These are phyloP conservation scores for Penicillium cinerascens DNA, from an alignment of 495 filamentous ascomycete species.

Conservation along the genomic window DNA sequence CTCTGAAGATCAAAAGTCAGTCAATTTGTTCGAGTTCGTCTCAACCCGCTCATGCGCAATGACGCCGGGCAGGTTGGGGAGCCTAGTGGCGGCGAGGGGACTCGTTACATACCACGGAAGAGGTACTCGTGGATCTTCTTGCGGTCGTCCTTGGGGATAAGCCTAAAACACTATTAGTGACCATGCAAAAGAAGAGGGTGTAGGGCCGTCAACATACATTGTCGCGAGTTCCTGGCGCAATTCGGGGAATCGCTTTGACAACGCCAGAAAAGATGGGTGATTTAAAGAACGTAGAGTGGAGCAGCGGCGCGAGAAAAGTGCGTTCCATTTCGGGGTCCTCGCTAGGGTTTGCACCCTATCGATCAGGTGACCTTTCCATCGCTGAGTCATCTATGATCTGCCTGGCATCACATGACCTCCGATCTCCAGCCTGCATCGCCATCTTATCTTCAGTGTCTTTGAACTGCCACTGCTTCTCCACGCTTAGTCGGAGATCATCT, in stretches of 20 bases:
- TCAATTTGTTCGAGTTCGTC: constrained; percentile 7
- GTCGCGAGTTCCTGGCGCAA: constrained; percentile 57
- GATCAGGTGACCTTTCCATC: constrained; percentile 15
- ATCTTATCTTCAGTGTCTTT: constrained; percentile 3
- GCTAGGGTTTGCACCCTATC: constrained; percentile 41
- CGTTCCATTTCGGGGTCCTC: constrained; percentile 30
- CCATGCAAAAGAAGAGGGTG: not conserved
- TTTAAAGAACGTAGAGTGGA: constrained; percentile 45
- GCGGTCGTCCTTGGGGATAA: constrained; percentile 99
- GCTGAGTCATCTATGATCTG: not conserved
- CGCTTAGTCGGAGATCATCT: not conserved
- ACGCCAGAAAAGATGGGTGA: constrained; percentile 36
- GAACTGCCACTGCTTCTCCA: not conserved
- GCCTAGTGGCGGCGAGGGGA: constrained; percentile 15
- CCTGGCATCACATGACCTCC: constrained; percentile 3
- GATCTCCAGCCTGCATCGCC: not conserved
- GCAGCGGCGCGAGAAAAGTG: constrained; percentile 40
- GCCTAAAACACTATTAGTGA: constrained; percentile 51
- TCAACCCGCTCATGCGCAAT: constrained; percentile 1
- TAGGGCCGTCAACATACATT: constrained; percentile 40
- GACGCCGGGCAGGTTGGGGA: not conserved
- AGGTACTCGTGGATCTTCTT: constrained; percentile 99
- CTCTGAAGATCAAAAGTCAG: constrained; percentile 53
- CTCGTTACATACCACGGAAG: constrained; percentile 74
- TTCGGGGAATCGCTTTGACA: constrained; percentile 60